phyloP scores from a whole-genome alignment of 2,329 filamentous ascomycete genomes.

The Cryphonectria nitschkei region DNA sequence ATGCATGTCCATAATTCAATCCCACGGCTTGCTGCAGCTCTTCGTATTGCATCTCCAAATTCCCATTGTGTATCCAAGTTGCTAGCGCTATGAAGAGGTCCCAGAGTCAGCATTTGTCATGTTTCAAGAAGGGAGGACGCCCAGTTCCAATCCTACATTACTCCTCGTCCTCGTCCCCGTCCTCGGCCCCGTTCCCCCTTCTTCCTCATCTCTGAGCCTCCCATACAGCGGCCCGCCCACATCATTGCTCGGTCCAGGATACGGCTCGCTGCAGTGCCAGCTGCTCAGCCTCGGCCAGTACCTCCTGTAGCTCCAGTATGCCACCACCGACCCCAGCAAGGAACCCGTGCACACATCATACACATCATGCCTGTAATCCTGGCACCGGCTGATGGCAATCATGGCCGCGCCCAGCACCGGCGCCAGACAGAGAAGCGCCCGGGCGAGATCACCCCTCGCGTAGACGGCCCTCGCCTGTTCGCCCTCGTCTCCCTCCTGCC shows the following conservation, averaged over 20 bases:
- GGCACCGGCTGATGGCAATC: conserved; percentile 70
- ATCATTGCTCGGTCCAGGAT: conserved; percentile 46
- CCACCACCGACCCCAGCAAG: conserved; percentile 60
- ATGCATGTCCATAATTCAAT: neutral
- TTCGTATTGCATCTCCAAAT: neutral
- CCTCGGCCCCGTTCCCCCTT: conserved; percentile 37
- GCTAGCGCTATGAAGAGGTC: conserved; percentile 13
- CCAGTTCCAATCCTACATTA: conserved; percentile 47
- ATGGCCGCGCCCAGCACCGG: conserved; percentile 67
- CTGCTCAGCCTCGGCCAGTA: conserved; percentile 64
- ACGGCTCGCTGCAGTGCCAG: conserved; percentile 59
- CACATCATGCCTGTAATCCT: conserved; percentile 74
- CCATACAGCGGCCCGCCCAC: conserved; percentile 39
- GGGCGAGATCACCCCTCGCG: conserved; percentile 52
- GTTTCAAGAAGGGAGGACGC: conserved; percentile 29
- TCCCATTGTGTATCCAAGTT: too few species aligned
- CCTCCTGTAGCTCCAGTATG: conserved; percentile 68
- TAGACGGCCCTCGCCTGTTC: conserved; percentile 30
- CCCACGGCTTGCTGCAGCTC: neutral
- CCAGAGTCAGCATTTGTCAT: conserved; percentile 29
- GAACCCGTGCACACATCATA: conserved; percentile 69
- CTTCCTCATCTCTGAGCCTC: conserved; percentile 59
- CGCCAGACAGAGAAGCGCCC: conserved; percentile 59
- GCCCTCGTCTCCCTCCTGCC: conserved; percentile 15
- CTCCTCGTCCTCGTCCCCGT: conserved; percentile 17